These are phyloP conservation scores for Termitomyces sp. DNA, from an alignment of 768 basidiomycete genomes.

Conservation along the genomic window DNA sequence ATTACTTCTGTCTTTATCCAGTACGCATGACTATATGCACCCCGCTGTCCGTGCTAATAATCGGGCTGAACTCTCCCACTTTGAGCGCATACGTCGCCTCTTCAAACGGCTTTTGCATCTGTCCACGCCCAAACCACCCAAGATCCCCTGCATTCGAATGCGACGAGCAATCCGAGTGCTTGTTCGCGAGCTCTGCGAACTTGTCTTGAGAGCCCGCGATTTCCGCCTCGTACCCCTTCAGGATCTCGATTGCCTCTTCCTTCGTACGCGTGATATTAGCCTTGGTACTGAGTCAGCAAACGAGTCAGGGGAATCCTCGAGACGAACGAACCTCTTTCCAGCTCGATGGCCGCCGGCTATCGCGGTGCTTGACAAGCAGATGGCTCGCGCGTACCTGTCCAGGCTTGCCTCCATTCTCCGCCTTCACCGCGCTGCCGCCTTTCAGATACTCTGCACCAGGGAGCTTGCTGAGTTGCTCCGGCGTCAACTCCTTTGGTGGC, in stretches of 20 bases:
- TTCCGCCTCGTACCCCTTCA: slow-evolving; percentile 55
- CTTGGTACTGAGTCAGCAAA: slow-evolving; percentile 29
- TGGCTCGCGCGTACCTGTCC: slow-evolving; percentile 89
- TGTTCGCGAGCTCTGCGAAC: slow-evolving; percentile 71
- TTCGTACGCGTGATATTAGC: slow-evolving; percentile 77
- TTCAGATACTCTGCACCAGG: slow-evolving; percentile 58
- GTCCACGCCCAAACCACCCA: slow-evolving; percentile 75
- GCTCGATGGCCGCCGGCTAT: slow-evolving; percentile 71
- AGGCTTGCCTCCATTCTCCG: slow-evolving; percentile 17
- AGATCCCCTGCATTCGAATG: slow-evolving; percentile 82
- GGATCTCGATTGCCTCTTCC: slow-evolving; percentile 82
- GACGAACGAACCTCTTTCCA: slow-evolving; percentile 68
- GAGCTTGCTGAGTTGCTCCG: slow-evolving; percentile 53
- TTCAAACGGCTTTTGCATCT: slow-evolving; percentile 99
- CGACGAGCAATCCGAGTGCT: slow-evolving; percentile 88
- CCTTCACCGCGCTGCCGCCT: neutral
- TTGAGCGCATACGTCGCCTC: slow-evolving; percentile 73
- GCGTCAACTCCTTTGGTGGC: slow-evolving; percentile 52
- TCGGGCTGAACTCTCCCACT: slow-evolving; percentile 72
- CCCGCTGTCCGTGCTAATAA: slow-evolving; percentile 89
- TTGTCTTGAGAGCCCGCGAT: slow-evolving; percentile 52
- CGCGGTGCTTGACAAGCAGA: slow-evolving; percentile 86
- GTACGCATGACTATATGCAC: slow-evolving; percentile 92
- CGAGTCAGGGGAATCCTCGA: neutral
- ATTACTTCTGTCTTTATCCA: slow-evolving; percentile 34